A percentile compares a stretch with the other conserved stretches of the same genome.
These are phyloP conservation scores for Corynascus novoguineensis DNA, from an alignment of 495 filamentous ascomycete species.

Conservation along the genomic window DNA sequence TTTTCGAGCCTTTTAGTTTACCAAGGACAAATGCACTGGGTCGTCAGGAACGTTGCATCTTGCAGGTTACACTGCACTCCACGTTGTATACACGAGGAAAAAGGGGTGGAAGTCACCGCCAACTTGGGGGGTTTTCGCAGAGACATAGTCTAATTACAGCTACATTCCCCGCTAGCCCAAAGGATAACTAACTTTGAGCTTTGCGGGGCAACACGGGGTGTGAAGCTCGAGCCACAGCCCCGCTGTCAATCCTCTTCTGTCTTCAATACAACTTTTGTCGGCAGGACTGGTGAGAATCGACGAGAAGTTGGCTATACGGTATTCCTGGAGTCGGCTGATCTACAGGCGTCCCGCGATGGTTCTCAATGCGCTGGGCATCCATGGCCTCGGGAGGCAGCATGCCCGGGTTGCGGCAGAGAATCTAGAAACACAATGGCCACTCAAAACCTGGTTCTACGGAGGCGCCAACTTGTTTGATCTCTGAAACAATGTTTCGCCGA, in stretches of 20 bases:
- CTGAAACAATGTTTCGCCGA: constrained; percentile 16
- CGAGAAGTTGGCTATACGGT: too few species aligned
- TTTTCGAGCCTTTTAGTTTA: too few species aligned
- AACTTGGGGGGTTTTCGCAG: background rate
- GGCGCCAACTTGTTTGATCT: constrained; percentile 11
- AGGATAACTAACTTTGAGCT: too few species aligned
- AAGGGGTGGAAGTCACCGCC: too few species aligned
- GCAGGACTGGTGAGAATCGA: too few species aligned
- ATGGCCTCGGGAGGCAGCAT: background rate
- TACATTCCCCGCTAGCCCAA: background rate
- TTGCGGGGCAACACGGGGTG: background rate
- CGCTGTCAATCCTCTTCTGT: background rate
- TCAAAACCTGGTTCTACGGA: constrained; percentile 4
- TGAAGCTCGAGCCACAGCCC: background rate
- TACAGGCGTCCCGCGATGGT: background rate
- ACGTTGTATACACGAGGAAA: too few species aligned
- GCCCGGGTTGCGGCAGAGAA: background rate
- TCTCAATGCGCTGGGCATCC: background rate
- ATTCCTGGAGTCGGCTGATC: background rate
- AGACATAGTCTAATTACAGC: background rate
- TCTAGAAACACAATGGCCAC: background rate
- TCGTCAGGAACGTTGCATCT: too few species aligned
- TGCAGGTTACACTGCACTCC: too few species aligned
- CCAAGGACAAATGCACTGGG: too few species aligned
- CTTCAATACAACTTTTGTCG: too few species aligned